Percentiles rank a stretch among this genome's conserved stretches.
phyloP scores from a whole-genome alignment of 768 basidiomycete genomes.

The Naematelia encephala region DNA sequence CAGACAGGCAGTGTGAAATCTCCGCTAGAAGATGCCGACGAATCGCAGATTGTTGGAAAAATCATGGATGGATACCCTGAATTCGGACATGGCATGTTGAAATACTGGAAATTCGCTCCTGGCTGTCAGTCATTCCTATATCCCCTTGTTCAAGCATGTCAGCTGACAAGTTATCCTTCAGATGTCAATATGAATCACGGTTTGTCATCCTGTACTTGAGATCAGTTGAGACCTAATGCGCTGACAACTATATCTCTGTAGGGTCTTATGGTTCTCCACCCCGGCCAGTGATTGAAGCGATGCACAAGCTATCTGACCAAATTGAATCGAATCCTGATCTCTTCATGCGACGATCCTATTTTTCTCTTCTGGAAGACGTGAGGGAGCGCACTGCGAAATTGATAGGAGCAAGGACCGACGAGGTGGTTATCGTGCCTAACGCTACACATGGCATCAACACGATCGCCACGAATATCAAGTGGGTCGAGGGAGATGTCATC shows the following conservation, averaged over 20 bases:
- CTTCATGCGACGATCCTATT: slow-evolving; percentile 47
- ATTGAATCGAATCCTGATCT: slow-evolving; percentile 49
- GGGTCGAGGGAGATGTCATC: slow-evolving; percentile 66
- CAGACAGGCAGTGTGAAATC: background rate
- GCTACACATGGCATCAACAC: slow-evolving; percentile 66
- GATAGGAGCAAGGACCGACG: slow-evolving; percentile 46
- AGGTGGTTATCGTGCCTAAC: slow-evolving; percentile 55
- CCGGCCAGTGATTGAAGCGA: slow-evolving; percentile 43
- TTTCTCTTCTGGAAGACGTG: slow-evolving; percentile 39
- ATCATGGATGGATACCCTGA: slow-evolving; percentile 29
- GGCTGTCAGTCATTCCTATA: slow-evolving; percentile 7
- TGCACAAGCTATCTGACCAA: slow-evolving; percentile 35
- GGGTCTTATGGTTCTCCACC: slow-evolving; percentile 51
- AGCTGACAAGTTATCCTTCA: slow-evolving; percentile 9
- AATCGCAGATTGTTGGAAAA: slow-evolving; percentile 19
- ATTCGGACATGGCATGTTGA: slow-evolving; percentile 49
- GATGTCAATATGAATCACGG: slow-evolving; percentile 53
- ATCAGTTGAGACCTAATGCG: background rate
- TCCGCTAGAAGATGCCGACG: slow-evolving; percentile 13
- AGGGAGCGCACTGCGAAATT: slow-evolving; percentile 41
- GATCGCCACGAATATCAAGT: slow-evolving; percentile 64
- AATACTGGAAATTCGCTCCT: slow-evolving; percentile 46
- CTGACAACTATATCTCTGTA: slow-evolving; percentile 8
- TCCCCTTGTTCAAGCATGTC: background rate
- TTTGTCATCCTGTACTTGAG: slow-evolving; percentile 13